These are phyloP conservation scores for Rhizopus delemar DNA, from an alignment of 371 early-diverging fungal species.

Conservation along the genomic window DNA sequence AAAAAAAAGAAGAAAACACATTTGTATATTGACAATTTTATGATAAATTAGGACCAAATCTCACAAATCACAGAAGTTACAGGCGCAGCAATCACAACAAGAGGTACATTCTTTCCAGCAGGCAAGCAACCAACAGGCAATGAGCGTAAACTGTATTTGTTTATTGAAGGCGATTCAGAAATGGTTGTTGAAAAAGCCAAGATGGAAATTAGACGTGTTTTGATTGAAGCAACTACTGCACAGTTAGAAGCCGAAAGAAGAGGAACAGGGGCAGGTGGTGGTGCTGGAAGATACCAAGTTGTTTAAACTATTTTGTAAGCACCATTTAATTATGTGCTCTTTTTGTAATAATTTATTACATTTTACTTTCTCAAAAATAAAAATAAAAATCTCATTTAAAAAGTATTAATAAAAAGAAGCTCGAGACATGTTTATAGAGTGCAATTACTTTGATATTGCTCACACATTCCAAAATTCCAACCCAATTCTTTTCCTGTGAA, in stretches of 20 bases:
- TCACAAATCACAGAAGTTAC: slow-evolving; percentile 87
- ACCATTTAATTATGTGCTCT: no score
- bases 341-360: no score
- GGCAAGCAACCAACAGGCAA: slow-evolving; percentile 76
- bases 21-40: no score
- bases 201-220: slow-evolving; percentile 87
- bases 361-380: no score
- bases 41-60: slow-evolving; percentile 72
- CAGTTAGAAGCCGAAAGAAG: slow-evolving; percentile 73
- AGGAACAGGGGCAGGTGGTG: slow-evolving; percentile 43
- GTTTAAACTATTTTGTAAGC: slow-evolving; percentile 24
- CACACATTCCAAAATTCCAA: no score
- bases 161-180: slow-evolving; percentile 93
- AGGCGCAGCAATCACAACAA: slow-evolving; percentile 93
- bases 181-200: slow-evolving; percentile 89
- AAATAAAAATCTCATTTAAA: no score
- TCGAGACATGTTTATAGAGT: no score
- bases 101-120: slow-evolving; percentile 85
- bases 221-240: slow-evolving; percentile 82
- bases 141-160: slow-evolving; percentile 91
- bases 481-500: not conserved
- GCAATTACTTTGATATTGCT: no score
- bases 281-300: slow-evolving; percentile 52
- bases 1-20: not conserved
- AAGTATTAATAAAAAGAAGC: no score